Evolutionary conservation across 176 grass and related monocot species (phyloP).

Genomic region (Urochloa ruziziensis): DNA sequence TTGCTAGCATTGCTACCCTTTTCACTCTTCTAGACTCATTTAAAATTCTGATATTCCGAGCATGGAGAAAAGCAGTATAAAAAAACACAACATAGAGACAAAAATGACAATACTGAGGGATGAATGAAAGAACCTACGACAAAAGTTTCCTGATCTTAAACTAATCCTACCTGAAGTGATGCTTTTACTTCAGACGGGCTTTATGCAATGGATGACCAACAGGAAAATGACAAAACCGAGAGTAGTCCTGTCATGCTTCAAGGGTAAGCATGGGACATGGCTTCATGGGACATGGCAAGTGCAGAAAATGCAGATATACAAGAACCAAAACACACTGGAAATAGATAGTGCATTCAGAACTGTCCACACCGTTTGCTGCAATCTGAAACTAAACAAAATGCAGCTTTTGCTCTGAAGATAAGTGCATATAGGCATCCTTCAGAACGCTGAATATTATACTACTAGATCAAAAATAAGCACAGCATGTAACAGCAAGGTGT

Average conservation of each 20-base stretch:
- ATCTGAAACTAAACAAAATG: neutral
- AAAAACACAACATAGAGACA: neutral
- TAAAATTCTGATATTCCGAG: neutral
- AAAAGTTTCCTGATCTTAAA: neutral
- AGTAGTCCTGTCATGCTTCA: neutral
- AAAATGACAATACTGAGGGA: too few species aligned
- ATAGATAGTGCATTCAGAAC: neutral
- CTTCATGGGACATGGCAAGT: too few species aligned
- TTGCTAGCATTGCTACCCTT: neutral
- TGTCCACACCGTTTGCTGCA: neutral
- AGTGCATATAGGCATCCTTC: neutral
- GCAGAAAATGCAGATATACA: too few species aligned
- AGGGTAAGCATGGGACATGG: neutral
- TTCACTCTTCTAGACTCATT: neutral
- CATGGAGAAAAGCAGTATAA: neutral
- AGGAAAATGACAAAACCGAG: neutral
- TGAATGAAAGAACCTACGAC: neutral
- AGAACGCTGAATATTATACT: neutral
- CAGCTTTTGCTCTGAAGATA: neutral
- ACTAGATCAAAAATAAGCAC: neutral
- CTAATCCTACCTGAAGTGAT: neutral
- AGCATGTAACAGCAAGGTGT: neutral
- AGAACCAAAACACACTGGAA: too few species aligned
- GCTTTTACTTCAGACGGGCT: neutral
- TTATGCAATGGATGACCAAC: neutral